Evolutionary conservation across 2,329 filamentous ascomycete species (phyloP), one percentile per base, ranked within the genome.

Genomic region (Gremmenia infestans): DNA sequence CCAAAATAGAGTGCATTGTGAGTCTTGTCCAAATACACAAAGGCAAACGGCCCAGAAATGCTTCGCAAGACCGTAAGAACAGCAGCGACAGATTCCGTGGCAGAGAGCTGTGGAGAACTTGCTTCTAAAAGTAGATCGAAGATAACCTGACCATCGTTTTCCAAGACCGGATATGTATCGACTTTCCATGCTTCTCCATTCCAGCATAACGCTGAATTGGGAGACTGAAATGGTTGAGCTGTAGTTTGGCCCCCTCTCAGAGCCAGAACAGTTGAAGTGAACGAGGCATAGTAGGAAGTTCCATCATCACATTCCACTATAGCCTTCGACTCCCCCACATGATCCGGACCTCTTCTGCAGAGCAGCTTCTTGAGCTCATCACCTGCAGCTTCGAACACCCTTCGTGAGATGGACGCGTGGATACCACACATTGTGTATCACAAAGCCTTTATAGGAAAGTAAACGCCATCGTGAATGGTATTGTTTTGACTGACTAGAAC

Each of bases 171-270:
- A 9, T 78, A 65, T 36, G 78, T 79, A 8, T 72, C 73, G 50
- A 96, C 78, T 55, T 81, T 86, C 94, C 94, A 99, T 1, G 91
- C 93, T 70, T 99, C 94, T 45, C 94, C 94, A 68, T 99, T 99
- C 94, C 94, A 99, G 78, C 93, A 97, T 2, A 99, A 78, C 0
- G 89, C 76, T 1, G 87, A 90, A 4, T 79, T 78, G 2, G 68
- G 39, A 61, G 87, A 81, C 43, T 80, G 71, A 4, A 96, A 80
- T 2, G 94, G 94, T 70, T 97, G 94, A 36, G 74, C 70, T 6
- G 86, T 82, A 50, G 94, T 69, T 59, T 82, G 76, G 50, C 84
- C 80, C 25, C 93, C 93, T 64, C 94, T 84, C n/a, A 99, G 77
- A 4, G 91, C 86, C n/a, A 97, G 81, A 0, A 99, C 93, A 0